A percentile compares a stretch with the other conserved stretches of the same genome.
phyloP scores from a whole-genome alignment of 192 early-diverging fungal genomes.

The Jimgerdemannia flammicorona region DNA sequence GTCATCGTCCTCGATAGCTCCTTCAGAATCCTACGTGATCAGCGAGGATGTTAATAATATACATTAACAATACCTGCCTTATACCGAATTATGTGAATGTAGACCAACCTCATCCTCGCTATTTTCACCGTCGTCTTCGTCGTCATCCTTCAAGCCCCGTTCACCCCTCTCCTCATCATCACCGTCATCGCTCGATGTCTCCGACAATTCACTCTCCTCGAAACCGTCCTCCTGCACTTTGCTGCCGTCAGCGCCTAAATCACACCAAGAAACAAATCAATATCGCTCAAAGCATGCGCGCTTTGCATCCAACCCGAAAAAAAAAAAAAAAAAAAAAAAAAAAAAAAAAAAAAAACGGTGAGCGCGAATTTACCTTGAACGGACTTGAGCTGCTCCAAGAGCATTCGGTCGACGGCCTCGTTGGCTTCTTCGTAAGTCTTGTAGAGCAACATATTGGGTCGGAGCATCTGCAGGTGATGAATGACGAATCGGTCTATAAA shows the following conservation, averaged over 20 bases:
- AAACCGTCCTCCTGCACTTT: conserved; percentile 39
- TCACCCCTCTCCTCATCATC: conserved; percentile 33
- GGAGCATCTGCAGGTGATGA: conserved; percentile 31
- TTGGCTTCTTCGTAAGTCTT: conserved; percentile 81
- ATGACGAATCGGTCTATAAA: not conserved
- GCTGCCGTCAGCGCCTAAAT: conserved; percentile 16
- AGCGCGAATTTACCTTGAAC: conserved; percentile 30
- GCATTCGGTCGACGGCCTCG: conserved; percentile 55
- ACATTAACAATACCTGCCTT: not conserved
- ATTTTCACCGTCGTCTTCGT: conserved; percentile 34
- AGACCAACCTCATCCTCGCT: conserved; percentile 34
- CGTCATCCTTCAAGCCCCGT: conserved; percentile 31
- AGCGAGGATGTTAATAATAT: not conserved
- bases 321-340: not conserved
- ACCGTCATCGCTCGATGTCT: conserved; percentile 30
- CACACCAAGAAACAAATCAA: not conserved
- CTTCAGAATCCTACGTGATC: conserved; percentile 24
- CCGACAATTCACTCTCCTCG: conserved; percentile 32
- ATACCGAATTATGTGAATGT: not conserved
- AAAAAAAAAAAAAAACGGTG: conserved; percentile 6
- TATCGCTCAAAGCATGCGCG: not conserved
- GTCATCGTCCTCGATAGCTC: conserved; percentile 50
- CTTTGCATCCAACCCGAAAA: not conserved
- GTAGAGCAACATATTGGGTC: conserved; percentile 58
- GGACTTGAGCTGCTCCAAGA: conserved; percentile 44